Percentiles rank a stretch among this genome's conserved stretches.
Evolutionary conservation across 257 asterid genomes (phyloP).

Genomic region (Solanum corneliomulleri): DNA sequence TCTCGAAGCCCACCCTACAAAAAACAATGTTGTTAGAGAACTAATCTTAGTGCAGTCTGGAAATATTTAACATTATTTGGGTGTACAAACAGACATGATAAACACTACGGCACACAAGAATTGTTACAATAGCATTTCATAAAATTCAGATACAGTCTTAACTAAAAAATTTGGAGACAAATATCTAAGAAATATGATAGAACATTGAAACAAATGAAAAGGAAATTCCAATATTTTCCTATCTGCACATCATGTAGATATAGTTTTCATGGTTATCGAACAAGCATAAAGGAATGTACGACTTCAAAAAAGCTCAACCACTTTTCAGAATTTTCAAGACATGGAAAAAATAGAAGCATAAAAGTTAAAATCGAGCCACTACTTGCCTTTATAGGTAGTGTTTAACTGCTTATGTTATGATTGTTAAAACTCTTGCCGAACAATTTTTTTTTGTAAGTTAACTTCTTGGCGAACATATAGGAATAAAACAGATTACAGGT

Average conservation of each 20-base stretch:
- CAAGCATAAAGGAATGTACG: not conserved
- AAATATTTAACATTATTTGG: not conserved
- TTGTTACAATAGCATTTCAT: not conserved
- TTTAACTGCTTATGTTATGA: not conserved
- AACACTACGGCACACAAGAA: not conserved
- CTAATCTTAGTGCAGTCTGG: not conserved
- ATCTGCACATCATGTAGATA: not conserved
- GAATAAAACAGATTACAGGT: not conserved
- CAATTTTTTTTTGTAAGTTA: not conserved
- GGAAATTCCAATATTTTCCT: not conserved
- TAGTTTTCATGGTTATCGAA: not conserved
- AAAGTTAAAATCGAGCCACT: not conserved
- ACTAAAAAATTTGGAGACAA: not conserved
- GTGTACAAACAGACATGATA: not conserved
- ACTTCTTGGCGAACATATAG: not conserved
- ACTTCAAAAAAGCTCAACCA: not conserved
- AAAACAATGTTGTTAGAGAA: not conserved
- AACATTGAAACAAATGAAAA: not conserved
- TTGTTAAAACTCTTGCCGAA: not conserved
- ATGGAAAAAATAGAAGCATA: not conserved
- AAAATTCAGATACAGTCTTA: not conserved
- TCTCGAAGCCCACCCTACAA: constrained; percentile 92
- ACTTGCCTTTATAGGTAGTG: not conserved
- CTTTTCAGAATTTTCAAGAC: not conserved
- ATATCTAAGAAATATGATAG: not conserved